Evolutionary conservation across 345 rosid species (phyloP), one percentile per base, ranked within the genome.

Genomic region (Camelina laxa): DNA sequence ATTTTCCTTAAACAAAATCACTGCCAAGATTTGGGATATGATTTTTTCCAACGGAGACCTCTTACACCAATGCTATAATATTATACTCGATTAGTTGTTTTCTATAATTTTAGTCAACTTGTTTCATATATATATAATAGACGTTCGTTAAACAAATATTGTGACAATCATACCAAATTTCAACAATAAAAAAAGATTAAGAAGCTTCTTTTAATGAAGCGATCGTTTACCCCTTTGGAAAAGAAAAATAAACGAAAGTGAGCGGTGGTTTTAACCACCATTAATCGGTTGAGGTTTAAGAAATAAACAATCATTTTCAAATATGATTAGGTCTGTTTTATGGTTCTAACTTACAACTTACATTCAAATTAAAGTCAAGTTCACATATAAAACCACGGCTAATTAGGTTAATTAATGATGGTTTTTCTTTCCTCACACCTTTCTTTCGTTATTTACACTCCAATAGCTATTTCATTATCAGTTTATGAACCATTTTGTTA

Each of bases 331-430:
- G 71, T 76, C 66, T 70, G 66, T 70, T 70, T 76, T 70, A 63
- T 70, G 75, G 75, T 76, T 76, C 75, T 62, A 76, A 76, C 80
- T 76, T 76, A 49, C 53, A 76, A 76, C 71, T 55, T 76, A 76
- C 54, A 70, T 76, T 76, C 70, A 21, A 69, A 62, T 69, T 70
- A 62, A 69, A 62, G 80, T 69, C 75, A 76, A 55, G 48, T 69
- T 76, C 65, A 70, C 60, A 76, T 63, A 69, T 55, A 24, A 2
- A 57, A 76, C 33, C 42, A 56, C 70, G 66, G 70, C 71, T 76
- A 22, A 45, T 62, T 69, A 54, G 35, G n/a, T 41, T 51, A 61
- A 75, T 75, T 51, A 61, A 75, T 75, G 50, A 69, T 69, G 74
- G 19, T 69, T 51, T 61, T 73, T 39, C 13, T 42, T 20, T 11